Evolutionary conservation across 1,284 basidiomycete species (phyloP), one percentile per base, ranked within the genome.

Genomic region (Kwoniella shivajii): DNA sequence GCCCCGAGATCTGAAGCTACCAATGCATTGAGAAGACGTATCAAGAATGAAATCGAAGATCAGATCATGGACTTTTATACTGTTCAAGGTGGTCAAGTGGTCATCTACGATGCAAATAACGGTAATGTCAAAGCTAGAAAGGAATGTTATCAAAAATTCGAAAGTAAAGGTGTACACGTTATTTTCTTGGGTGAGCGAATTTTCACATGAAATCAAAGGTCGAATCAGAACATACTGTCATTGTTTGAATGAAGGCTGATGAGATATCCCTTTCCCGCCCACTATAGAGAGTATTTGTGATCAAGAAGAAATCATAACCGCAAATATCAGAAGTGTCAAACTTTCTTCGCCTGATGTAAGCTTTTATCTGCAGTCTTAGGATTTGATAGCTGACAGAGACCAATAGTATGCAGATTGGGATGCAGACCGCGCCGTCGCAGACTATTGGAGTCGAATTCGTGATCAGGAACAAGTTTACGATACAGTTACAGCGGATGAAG

Each of bases 31-130:
- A 82, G 94, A 39, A 80, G 84, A 61, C 83, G 81, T 60, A 86
- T 97, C 59, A 85, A 87, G 50, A 82, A 83, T 2, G 90, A 88
- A 16, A 89, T 96, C 64, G 92, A 98, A 77, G 83, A 89, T 70
- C 82, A 87, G 51, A 92, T 99, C 42, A 88, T 86, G 84, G 86
- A 92, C 59, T 96, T 90, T 78, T 99, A 96, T 79, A 83, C 86
- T 62, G 81, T 81, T 1, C 78, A 82, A 47, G 79, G 81, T 3
- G 94, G 94, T 0, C 95, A 99, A 75, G 94, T 99, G 16, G 92
- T 95, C 31, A 94, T 99, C 60, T 99, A 98, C 79, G 96, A 99
- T 74, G 96, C 96, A n/a, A 99, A 99, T 75, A 98, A 99, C 70
- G 92, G 92, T 1, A 87, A 86, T 10, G 81, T 82, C 44, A 82